Base-by-base conservation (phyloP, 163 green algal species). In the Scenedesmus sp. region DNA sequence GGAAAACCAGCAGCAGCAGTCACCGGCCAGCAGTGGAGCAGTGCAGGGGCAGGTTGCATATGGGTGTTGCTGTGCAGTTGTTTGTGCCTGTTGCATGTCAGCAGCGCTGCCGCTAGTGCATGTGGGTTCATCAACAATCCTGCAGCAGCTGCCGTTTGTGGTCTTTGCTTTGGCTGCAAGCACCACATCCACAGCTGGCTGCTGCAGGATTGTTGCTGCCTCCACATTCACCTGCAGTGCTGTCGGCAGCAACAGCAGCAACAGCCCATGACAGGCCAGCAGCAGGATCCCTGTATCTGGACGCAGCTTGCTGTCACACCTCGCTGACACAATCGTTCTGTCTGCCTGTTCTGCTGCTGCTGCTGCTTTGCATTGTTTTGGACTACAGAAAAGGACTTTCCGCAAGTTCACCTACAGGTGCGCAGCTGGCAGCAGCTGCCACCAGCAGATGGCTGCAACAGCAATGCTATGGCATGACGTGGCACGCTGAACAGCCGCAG, bases 351-450 rank as follows among this genome's bases (percentile, higher is more conserved):
- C 88, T 92, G 74, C 34, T 70, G 34, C 4, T 59, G 23, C 34
- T 20, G 12, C 26, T 20, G 16, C 46, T 62, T 18, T 26, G 2
- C 26, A 20, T n/a, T 7, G 7, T 62, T 34, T n/a, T 55, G 6
- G 8, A 77, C 67, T 20, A n/a, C 96, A 96, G 95, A 97, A 96
- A 94, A 94, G 97, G 18, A 98, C 97, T 54, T 99, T 99, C 96
- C 93, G 97, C 83, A 99, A 98, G 96, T 99, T 98, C 92, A 96
- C 95, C 26, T 99, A 97, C 54, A 86, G 77, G 77, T 85, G 77
- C 2, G 77, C 9, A 60, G 46, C 34, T 7, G 34, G 59, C 95
- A 91, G 95, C 20, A 94, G 93, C 26, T 64, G 59, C 59, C 9
- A 64, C 59, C 8, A 10, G 59, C 59, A 64, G 59, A 10, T 64